A percentile compares a stretch with the other conserved stretches of the same genome.
Conservation (phyloP, 805 yeast species). For the Pichia scutulata region DNA sequence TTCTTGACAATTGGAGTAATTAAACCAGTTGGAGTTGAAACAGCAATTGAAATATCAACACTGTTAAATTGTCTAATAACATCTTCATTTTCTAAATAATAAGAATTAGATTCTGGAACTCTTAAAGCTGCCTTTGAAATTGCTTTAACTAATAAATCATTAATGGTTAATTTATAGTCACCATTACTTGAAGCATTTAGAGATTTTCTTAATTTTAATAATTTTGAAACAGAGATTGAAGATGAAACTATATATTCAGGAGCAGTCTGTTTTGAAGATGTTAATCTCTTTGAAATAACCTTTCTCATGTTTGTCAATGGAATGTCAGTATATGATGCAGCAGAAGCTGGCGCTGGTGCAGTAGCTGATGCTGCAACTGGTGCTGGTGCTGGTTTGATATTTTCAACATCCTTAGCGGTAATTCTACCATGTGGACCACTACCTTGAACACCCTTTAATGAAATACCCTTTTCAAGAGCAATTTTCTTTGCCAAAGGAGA, state of each 20-base stretch:
- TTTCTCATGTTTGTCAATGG: slow-evolving; percentile 91
- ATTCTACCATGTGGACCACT: slow-evolving; percentile 96
- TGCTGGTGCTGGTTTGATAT: slow-evolving; percentile 37
- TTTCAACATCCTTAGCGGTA: slow-evolving; percentile 83
- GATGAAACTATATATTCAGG: slow-evolving; percentile 94
- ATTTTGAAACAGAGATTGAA: slow-evolving; percentile 76
- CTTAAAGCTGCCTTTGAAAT: slow-evolving; percentile 81
- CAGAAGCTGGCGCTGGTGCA: slow-evolving; percentile 33
- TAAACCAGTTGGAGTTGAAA: slow-evolving; percentile 95
- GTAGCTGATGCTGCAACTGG: slow-evolving; percentile 32
- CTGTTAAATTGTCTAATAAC: slow-evolving; percentile 85
- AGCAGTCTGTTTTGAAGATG: slow-evolving; percentile 74
- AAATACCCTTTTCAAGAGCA: slow-evolving; percentile 87
- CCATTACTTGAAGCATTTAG: slow-evolving; percentile 81
- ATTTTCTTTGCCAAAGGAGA: slow-evolving; percentile 92
- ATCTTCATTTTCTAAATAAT: slow-evolving; percentile 85
- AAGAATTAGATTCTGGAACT: slow-evolving; percentile 91
- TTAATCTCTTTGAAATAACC: slow-evolving; percentile 83
- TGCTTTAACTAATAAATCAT: slow-evolving; percentile 92
- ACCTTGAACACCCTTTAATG: slow-evolving; percentile 79
- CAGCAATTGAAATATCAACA: slow-evolving; percentile 97
- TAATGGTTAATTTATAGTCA: slow-evolving; percentile 83
- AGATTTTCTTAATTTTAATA: slow-evolving; percentile 85
- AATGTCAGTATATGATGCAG: slow-evolving; percentile 61
- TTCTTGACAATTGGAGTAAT: slow-evolving; percentile 92